Base-by-base conservation (phyloP, 2,329 filamentous ascomycete species). In the Colletotrichum limetticola region DNA sequence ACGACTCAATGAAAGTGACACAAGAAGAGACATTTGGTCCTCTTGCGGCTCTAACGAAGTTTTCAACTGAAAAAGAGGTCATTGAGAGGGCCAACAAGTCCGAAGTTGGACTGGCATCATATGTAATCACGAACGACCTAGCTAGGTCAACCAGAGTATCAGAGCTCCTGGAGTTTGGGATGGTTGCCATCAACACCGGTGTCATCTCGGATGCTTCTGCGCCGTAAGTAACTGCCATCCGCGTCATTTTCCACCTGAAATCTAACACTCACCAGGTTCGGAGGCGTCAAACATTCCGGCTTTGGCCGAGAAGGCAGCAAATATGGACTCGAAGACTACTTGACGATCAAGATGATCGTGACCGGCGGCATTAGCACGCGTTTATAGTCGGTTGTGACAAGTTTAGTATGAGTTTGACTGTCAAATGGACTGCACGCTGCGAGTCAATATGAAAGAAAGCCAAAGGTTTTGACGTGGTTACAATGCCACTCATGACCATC, bases 1-100 rank as follows among this genome's bases (percentile, higher is more conserved):
- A 83, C n/a, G 84, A 85, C 65, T 86, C 91, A 32, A 95, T 95
- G 93, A 83, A 86, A 56, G 82, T 95, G 46, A 87, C 89, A 7
- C 84, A 84, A 0, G 93, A 95, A 78, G 93, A 95, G 82, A 95
- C 92, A 0, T 95, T 95, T 77, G 93, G 93, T 0, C 93, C 93
- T 2, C 89, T 95, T 1, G 93, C 92, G 0, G 91, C 90, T 1
- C 80, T 95, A 2, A 93, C 94, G 84, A 86, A 88, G 60, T 94
- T 94, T 79, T 86, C 91, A 19, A 91, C 89, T 0, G 93, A 95
- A 79, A 90, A 91, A 60, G 92, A 95, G 71, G 92, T 93, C 19
- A 86, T 94, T 28, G 85, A 88, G 64, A 83, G 91, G 62, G 93
- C 93, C 1, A 95, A 95, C 79, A 82, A 83, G 24, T 84, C 91